Base-by-base conservation (phyloP, 2,329 filamentous ascomycete species). In the Amylocarpus encephaloides region DNA sequence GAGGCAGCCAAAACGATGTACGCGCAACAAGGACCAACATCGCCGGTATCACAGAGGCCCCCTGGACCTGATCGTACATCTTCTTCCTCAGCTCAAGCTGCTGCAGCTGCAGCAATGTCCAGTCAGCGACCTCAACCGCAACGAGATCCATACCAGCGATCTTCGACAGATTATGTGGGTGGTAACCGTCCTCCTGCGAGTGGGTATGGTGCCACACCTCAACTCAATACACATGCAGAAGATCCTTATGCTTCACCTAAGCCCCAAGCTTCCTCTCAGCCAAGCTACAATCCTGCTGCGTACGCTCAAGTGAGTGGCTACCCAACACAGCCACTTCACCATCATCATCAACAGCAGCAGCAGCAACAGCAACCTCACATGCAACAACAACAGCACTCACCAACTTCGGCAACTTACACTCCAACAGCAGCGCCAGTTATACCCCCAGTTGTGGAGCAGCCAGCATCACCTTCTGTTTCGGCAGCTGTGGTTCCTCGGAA, bases 231-330 rank as follows among this genome's bases (percentile, higher is more conserved):
- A 11, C 59, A 63, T 29, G 32, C 53, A 2, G 60, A 64, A 53
- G 57, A 56, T 38, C 39, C 36, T 38, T 19, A 22, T 26, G 41
- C 59, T 35, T 54, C 62, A 34, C 66, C 67, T 32, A 68, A 67
- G 38, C 61, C 65, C 51, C 68, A 68, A 52, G 65, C 67, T 43
- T 69, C 71, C 13, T 70, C 76, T 54, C 80, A 84, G 58, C 73
- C 81, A 36, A 81, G 80, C 59, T 93, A 93, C 66, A 88, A 93
- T 65, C 88, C 88, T 26, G 81, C 80, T 19, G 84, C 85, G 56
- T 93, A 91, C 66, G 85, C 83, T 52, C 80, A 76, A 62, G 77
- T 81, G 59, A 76, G 72, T 61, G 73, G 68, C 47, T 82, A 76
- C 58, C 71, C 72, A 39, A 71, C 73, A 53, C 64, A 69, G 15